Base-by-base conservation (phyloP, 176 grass and related monocot species). In the Oryza glaberrima region DNA sequence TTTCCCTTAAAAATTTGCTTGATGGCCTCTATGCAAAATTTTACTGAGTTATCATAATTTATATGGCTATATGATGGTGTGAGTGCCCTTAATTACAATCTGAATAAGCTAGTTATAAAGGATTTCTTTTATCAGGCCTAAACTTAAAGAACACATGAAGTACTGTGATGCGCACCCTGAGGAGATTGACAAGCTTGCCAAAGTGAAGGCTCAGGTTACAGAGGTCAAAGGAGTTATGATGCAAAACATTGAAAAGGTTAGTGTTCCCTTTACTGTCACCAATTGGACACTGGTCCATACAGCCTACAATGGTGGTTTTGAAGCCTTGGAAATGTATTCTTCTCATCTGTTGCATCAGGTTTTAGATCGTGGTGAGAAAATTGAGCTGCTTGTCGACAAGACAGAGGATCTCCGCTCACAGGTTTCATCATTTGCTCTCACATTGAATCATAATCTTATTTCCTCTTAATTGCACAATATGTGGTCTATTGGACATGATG, bases 211-310 rank as follows among this genome's bases (percentile, higher is more conserved):
- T 82, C 94, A 97, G 44, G 94, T 94, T 87, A 92, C 94, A 64
- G 94, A 97, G 84, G 94, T 97, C 17, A 97, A 97, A 44, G 94
- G 94, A 54, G 94, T 97, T 6, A 97, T 97, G 94, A 97, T 97
- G 94, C 91, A 97, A 92, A 97, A 97, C 49, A 97, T 97, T 0
- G 94, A 97, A 75, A 97, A 97, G 89, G 94, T 92, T 49, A 12
- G 48, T 30, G 19, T 87, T 16, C 13, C 22, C 56, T 77, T 47
- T 79, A 20, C n/a, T 58, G 9, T 19, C 30, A 65, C 17, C 30
- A 70, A 7, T 77, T 48, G 15, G 75, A 19, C 52, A 49, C 8
- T 40, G 32, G 73, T 45, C 23, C 15, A 20, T n/a, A 14, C 1
- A 19, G 4, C 41, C 8, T 17, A 40, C 20, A 3, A 19, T 4